Evolutionary conservation across 164 flowering plant genomes (phyloP).

Genomic region (Stephania yunnanensis): DNA sequence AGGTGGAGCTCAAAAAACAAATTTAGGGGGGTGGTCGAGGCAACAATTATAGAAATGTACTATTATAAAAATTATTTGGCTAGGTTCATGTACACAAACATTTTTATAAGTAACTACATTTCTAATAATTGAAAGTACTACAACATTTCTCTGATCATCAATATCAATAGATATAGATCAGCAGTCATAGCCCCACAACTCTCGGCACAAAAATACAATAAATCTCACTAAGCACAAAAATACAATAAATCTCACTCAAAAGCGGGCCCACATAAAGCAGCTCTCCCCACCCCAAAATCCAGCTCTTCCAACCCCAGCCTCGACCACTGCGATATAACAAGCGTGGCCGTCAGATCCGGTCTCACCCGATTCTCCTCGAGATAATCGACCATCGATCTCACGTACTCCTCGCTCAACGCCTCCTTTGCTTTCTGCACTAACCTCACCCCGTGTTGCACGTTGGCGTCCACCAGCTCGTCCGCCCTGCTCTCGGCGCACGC

Average conservation of each 20-base stretch:
- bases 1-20: too few relatives aligned
- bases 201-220: slow-evolving; percentile 85
- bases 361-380: slow-evolving; percentile 51
- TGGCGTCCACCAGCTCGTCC: slow-evolving; percentile 33
- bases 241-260: slow-evolving; percentile 68
- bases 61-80: too few relatives aligned
- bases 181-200: not conserved
- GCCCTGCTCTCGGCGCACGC: slow-evolving; percentile 67
- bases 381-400: slow-evolving; percentile 51
- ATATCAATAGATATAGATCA: too few relatives aligned
- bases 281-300: slow-evolving; percentile 81
- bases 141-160: too few relatives aligned
- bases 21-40: too few relatives aligned
- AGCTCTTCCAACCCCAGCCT: slow-evolving; percentile 70
- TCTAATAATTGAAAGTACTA: too few relatives aligned
- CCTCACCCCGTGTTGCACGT: slow-evolving; percentile 43
- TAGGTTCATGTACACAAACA: too few relatives aligned
- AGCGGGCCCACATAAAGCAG: slow-evolving; percentile 73
- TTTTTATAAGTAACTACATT: too few relatives aligned
- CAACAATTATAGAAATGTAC: too few relatives aligned
- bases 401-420: slow-evolving; percentile 35
- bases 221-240: slow-evolving; percentile 80
- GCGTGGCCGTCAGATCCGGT: slow-evolving; percentile 49
- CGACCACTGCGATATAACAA: slow-evolving; percentile 86
- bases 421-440: slow-evolving; percentile 63